Percentiles rank a stretch among this genome's conserved stretches.
Conservation (phyloP, 768 basidiomycete genomes). For the Lactarius vividus region DNA sequence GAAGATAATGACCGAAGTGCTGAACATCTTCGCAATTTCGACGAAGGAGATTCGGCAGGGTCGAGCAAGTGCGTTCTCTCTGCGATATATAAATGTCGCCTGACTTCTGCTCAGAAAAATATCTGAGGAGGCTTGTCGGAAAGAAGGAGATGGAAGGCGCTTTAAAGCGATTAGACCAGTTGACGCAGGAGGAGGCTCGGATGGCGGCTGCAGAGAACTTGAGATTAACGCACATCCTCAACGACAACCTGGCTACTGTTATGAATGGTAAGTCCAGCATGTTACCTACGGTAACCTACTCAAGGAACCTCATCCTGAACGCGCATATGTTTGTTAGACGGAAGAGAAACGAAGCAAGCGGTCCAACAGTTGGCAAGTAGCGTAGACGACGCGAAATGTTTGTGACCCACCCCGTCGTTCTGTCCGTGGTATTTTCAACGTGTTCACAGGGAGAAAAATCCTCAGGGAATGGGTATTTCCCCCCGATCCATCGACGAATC, state of each 20-base stretch:
- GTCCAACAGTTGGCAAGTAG: background rate
- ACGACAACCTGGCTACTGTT: background rate
- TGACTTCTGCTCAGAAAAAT: background rate
- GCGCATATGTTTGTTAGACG: background rate
- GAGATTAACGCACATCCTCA: background rate
- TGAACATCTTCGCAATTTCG: background rate
- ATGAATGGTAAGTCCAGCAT: background rate
- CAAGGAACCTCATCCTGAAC: background rate
- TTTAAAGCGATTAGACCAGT: background rate
- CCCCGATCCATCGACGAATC: background rate
- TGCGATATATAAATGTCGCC: background rate
- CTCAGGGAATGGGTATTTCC: background rate
- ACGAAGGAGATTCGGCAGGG: background rate
- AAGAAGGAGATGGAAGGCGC: background rate
- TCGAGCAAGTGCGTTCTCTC: background rate
- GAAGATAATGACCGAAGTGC: background rate
- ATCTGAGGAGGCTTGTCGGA: background rate
- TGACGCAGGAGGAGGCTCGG: background rate
- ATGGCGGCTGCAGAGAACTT: background rate
- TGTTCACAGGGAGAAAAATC: background rate
- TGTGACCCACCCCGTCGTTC: background rate
- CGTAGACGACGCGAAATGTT: background rate
- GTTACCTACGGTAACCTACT: background rate
- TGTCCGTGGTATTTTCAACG: background rate
- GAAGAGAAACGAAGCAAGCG: background rate